Base-by-base conservation (phyloP, 73 alveolate genomes). In the Paramecium primaurelia region DNA sequence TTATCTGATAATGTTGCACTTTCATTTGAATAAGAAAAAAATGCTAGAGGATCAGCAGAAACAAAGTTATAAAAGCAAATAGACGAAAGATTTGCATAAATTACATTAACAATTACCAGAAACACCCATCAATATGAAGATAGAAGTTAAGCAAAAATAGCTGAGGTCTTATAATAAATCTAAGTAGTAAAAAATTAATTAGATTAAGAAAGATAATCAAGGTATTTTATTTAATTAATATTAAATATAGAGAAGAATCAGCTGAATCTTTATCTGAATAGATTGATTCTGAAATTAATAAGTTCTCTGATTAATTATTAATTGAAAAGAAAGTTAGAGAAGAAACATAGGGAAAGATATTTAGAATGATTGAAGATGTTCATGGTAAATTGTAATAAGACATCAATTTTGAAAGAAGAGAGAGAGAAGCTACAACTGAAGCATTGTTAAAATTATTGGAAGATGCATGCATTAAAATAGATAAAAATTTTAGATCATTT, bases 271-370 rank as follows among this genome's bases (percentile, higher is more conserved):
- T 80, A 80, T 8, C 91, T 49, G 91, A 80, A 45, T 45, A 80
- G 30, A 80, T 80, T 45, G 91, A 80, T 80, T 44, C 42, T 14
- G 91, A 80, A 80, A 80, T 80, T 20, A 80, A 80, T 45, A 80
- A 80, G 30, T 80, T 80, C 25, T 80, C 91, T 10, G 91, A 80
- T 80, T 47, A 80, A 80, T 26, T 80, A 42, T 16, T 80, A 0
- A 25, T 80, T 2, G 91, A 80, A 47, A 80, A 80, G 91, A 80
- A 80, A 14, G 91, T 80, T 28, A 80, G 91, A 45, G 91, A 80
- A 47, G 91, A 80, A 80, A 80, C 91, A 3, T 80, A 80, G 26
- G 91, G 91, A 80, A 80, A 80, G 73, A 80, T 80, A 80, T 80
- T 80, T 49, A 80, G 91, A 80, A 80, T 80, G 91, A 80, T 80